These are phyloP conservation scores for Coniophora puteana DNA, from an alignment of 1,284 basidiomycete species.

Conservation along the genomic window DNA sequence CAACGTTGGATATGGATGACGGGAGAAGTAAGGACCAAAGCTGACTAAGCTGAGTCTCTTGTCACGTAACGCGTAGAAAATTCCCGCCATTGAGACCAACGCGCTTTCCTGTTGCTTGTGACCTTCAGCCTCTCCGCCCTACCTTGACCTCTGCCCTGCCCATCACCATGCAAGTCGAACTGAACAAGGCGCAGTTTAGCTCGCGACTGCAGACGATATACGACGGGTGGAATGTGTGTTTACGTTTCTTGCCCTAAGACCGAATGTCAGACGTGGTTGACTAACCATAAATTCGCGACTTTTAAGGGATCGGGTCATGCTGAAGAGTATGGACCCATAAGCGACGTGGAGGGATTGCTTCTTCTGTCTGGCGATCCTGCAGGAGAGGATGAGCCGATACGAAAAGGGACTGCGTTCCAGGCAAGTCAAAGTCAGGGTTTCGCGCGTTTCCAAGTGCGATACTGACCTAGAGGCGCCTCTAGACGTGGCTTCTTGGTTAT, in stretches of 20 bases:
- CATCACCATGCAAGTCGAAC: slow-evolving; percentile 41
- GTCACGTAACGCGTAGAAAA: slow-evolving; percentile 27
- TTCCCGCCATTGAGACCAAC: slow-evolving; percentile 20
- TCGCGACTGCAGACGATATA: slow-evolving; percentile 66
- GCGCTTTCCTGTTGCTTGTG: slow-evolving; percentile 16
- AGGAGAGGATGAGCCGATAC: slow-evolving; percentile 78
- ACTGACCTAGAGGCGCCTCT: slow-evolving; percentile 14
- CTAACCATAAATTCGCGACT: slow-evolving; percentile 7
- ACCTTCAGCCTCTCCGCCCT: slow-evolving; percentile 8
- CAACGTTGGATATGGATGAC: not conserved
- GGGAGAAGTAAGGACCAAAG: slow-evolving; percentile 12
- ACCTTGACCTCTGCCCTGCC: slow-evolving; percentile 1
- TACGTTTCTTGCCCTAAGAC: slow-evolving; percentile 10
- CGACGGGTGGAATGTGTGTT: slow-evolving; percentile 72
- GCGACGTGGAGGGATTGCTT: slow-evolving; percentile 68
- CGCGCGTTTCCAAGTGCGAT: slow-evolving; percentile 12
- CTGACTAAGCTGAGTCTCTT: slow-evolving; percentile 24
- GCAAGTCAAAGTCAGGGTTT: slow-evolving; percentile 40
- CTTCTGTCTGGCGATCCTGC: slow-evolving; percentile 82
- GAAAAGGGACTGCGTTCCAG: slow-evolving; percentile 89
- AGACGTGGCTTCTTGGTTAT: slow-evolving; percentile 96
- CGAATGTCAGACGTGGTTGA: slow-evolving; percentile 7
- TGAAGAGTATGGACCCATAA: slow-evolving; percentile 67
- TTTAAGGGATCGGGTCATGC: slow-evolving; percentile 56
- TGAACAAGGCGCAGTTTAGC: slow-evolving; percentile 60